Percentiles rank a stretch among this genome's conserved stretches.
These are phyloP conservation scores for Priceomyces haplophilus DNA, from an alignment of 805 yeast species.

Conservation along the genomic window DNA sequence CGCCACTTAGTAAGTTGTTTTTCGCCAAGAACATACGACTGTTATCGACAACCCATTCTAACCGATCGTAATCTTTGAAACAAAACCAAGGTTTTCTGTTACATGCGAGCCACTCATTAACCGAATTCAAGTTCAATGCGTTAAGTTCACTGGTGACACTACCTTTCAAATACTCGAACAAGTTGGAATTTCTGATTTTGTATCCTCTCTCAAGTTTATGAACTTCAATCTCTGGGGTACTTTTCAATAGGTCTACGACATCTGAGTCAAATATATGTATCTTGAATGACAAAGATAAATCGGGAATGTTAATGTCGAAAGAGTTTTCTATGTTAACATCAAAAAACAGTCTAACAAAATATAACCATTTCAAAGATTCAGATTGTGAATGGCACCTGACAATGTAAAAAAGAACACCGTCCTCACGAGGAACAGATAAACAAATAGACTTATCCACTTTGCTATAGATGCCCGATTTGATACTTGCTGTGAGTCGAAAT, in stretches of 20 bases:
- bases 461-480: slow-evolving; percentile 54
- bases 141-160: slow-evolving; percentile 33
- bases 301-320: slow-evolving; percentile 44
- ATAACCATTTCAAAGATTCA: slow-evolving; percentile 62
- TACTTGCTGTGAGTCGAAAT: slow-evolving; percentile 16
- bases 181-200: slow-evolving; percentile 17
- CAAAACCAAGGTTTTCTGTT: slow-evolving; percentile 45
- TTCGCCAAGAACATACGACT: slow-evolving; percentile 28
- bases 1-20: slow-evolving; percentile 33
- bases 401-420: slow-evolving; percentile 42
- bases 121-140: slow-evolving; percentile 4
- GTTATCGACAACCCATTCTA: slow-evolving; percentile 48
- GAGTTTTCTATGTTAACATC: slow-evolving; percentile 28
- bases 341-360: slow-evolving; percentile 49
- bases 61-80: slow-evolving; percentile 66
- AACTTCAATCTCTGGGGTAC: slow-evolving; percentile 5
- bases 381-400: slow-evolving; percentile 52
- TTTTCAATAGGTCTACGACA: slow-evolving; percentile 18
- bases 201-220: slow-evolving; percentile 20
- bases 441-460: slow-evolving; percentile 68
- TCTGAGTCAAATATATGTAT: slow-evolving; percentile 46
- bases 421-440: slow-evolving; percentile 33
- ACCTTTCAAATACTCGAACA: slow-evolving; percentile 39
- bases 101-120: slow-evolving; percentile 19
- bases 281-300: slow-evolving; percentile 41